Percentiles rank a stretch among this genome's conserved stretches.
Conservation (phyloP, 1,284 basidiomycete species). For the Vanrija sp. region DNA sequence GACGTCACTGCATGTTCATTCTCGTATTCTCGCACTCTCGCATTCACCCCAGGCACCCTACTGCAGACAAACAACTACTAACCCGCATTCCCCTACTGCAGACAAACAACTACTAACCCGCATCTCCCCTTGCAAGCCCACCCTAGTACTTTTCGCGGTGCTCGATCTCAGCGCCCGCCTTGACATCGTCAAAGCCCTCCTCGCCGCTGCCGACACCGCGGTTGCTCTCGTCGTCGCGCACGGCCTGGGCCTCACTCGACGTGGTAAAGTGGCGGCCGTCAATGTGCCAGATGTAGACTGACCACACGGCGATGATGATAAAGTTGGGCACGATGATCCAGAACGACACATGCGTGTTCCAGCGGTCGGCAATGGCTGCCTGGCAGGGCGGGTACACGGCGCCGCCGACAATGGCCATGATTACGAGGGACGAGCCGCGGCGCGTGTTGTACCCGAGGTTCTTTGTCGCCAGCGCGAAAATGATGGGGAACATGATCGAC, state of each 20-base stretch:
- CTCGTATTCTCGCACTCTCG: too few relatives aligned
- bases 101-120: too few relatives aligned
- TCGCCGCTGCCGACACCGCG: too few relatives aligned
- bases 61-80: too few relatives aligned
- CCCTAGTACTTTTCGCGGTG: too few relatives aligned
- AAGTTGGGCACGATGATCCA: slow-evolving; percentile 48
- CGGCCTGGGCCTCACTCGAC: background rate
- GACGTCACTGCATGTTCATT: too few relatives aligned
- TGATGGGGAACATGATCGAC: slow-evolving; percentile 56
- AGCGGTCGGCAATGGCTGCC: slow-evolving; percentile 61
- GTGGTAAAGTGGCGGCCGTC: slow-evolving; percentile 30
- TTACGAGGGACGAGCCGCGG: slow-evolving; percentile 64
- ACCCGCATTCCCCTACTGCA: too few relatives aligned
- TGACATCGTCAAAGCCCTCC: too few relatives aligned
- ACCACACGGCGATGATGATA: slow-evolving; percentile 43
- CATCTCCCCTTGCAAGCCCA: too few relatives aligned
- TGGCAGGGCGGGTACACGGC: slow-evolving; percentile 72
- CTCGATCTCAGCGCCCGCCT: too few relatives aligned
- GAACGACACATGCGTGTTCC: slow-evolving; percentile 41
- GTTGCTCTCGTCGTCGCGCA: background rate
- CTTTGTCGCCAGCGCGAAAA: slow-evolving; percentile 64
- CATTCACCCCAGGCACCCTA: too few relatives aligned
- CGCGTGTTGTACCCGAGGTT: slow-evolving; percentile 67
- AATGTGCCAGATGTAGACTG: slow-evolving; percentile 43
- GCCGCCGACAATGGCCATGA: slow-evolving; percentile 64